Base-by-base conservation (phyloP, 2,329 filamentous ascomycete genomes). In the Septoria linicola region DNA sequence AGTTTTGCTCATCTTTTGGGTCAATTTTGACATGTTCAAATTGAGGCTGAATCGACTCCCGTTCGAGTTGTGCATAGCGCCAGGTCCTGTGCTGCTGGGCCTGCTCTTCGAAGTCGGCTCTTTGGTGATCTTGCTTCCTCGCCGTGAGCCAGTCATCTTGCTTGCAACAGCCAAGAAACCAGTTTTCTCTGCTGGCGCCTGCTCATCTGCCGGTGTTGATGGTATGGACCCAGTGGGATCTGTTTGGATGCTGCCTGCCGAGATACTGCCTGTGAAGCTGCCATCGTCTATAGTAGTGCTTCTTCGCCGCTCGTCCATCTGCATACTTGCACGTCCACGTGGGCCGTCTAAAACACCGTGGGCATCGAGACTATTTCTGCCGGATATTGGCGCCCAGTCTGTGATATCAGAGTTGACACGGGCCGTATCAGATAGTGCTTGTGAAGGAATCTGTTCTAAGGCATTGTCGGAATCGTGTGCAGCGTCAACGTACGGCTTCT, bases 161-260 rank as follows among this genome's bases (percentile, higher is more conserved):
- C 55, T 61, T 8, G 63, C 61, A 4, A 66, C 63, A 10, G 56
- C 51, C 14, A 69, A 57, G 51, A 69, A 68, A 11, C 58, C 45
- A 19, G 23, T 54, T 41, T 52, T 57, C 25, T 56, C 53, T 11
- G 51, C 39, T 3, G 36, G 36, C 6, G 52, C 41, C 6, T 69
- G 65, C 25, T 77, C 75, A 19, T 75, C 74, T 3, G 60, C 51
- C 1, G 75, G 74, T 2, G 75, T 78, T 3, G 69, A 61, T 1
- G 73, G 66, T 5, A 64, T 53, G 4, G 66, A 68, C 10, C 36
- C 54, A 8, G 51, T 56, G 1, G 60, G 44, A 31, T 62, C 62
- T 7, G 61, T 64, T 7, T 51, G 52, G 2, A 58, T 45, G 49
- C 61, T 63, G 14, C 59, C 63, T 3, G 60, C 56, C 3, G 57